These are phyloP conservation scores for Solanum hybrid DNA, from an alignment of 305 asterid genomes.

Conservation along the genomic window DNA sequence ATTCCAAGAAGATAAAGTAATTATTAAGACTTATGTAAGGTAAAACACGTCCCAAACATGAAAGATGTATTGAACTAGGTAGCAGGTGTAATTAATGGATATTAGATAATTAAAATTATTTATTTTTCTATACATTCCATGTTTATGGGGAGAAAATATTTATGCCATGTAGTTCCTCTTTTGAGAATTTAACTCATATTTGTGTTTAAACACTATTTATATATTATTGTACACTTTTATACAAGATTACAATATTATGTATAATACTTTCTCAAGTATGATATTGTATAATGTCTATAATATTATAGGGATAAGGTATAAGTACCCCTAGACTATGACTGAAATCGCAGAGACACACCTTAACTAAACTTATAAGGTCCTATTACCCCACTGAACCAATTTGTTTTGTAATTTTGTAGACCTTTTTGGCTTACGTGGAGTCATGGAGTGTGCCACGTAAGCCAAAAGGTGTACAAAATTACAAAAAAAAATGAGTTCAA, in stretches of 20 bases:
- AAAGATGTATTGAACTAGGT: background rate
- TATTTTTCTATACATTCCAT: background rate
- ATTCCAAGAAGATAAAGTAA: background rate
- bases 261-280: background rate
- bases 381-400: background rate
- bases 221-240: background rate
- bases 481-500: too few relatives aligned
- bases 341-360: background rate
- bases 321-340: background rate
- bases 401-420: background rate
- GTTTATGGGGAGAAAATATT: background rate
- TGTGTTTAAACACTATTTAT: background rate
- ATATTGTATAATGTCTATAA: background rate
- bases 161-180: background rate
- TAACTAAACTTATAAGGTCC: too few relatives aligned
- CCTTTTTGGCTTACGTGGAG: too few relatives aligned
- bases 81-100: background rate
- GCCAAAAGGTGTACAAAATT: too few relatives aligned
- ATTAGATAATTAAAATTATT: background rate
- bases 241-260: background rate
- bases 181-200: background rate
- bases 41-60: background rate
- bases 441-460: too few relatives aligned
- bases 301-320: background rate
- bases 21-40: background rate